Evolutionary conservation across 148 eudicot genomes (phyloP), one percentile per base, ranked within the genome.

Genomic region (Cornus kousa): DNA sequence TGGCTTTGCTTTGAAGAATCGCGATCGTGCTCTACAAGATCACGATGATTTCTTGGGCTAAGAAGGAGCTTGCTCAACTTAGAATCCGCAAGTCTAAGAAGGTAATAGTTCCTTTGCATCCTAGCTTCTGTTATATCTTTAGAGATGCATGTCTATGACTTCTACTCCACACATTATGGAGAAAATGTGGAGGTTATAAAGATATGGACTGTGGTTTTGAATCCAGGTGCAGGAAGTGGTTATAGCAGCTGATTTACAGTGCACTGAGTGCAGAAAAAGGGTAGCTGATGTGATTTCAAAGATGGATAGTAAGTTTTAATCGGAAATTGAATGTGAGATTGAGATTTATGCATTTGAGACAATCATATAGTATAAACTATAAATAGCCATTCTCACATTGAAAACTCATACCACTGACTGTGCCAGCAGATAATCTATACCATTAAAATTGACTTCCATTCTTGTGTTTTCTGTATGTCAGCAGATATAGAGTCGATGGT

Each of bases 151-250:
- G 37, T 4, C 1, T 35, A 2, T 24, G 7, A 23, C 12, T 50
- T 3, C 0, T 73, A 17, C 37, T 17, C 3, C 5, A 9, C 53
- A 48, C 9, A 48, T 53, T 53, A 53, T 46, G 5, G 32, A 8
- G 46, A 40, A 72, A 20, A 22, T 28, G n/a, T 32, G 9, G 31
- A 14, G 22, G 2, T 74, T 22, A 4, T 28, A 31, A 31, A 59
- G 9, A 74, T 3, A 74, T 28, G 39, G 2, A n/a, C 22, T 9
- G 5, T n/a, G 23, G 19, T 31, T 17, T 48, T 20, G 16, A 7
- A 22, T 43, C 22, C 70, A 83, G 85, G 72, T 71, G 16, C 72
- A 80, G 24, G 80, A 83, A 77, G 77, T 80, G 66, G 77, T 79
- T 33, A 16, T 83, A 16, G 60, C 53, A 37, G 85, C 85, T 8